Base-by-base conservation (phyloP, 2,329 filamentous ascomycete species). In the Diplodia sapinea region DNA sequence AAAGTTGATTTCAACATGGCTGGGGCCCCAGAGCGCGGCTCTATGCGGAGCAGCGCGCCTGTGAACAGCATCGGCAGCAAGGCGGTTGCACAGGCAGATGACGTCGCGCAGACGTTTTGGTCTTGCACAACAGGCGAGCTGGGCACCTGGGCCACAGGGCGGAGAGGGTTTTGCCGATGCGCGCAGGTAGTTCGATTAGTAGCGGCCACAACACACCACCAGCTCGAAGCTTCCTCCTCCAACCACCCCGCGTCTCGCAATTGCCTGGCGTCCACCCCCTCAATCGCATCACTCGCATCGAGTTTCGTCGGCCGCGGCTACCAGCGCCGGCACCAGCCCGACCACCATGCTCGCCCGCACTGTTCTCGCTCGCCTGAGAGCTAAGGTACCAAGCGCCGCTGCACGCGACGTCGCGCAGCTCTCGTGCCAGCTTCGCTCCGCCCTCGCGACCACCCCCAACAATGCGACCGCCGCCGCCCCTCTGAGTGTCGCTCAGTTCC, bases 401-500 rank as follows among this genome's bases (percentile, higher is more conserved):
- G 71, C 77, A 71, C 76, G 74, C 74, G 70, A 77, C 72, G 73
- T 79, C 67, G 70, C 76, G 59, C 76, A 76, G 70, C 73, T 78
- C 67, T 73, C 75, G 64, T 72, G 72, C 68, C 70, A 74, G 68
- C 69, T 77, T 67, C 74, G 73, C 52, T 71, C 72, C 69, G 70
- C 52, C 65, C 59, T 72, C 63, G 66, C 43, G n/a, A 11, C 31
- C 50, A 29, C 72, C 72, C 73, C 70, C 68, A 63, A 51, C 66
- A 64, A 61, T 40, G 33, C 70, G 63, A 72, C 69, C 73, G 74
- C 72, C 73, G 72, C 70, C 68, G 59, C 70, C 50, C 66, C 70
- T 12, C 52, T 70, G 36, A 70, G 73, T 11, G 55, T 71, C 52
- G 56, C 67, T 13, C 67, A 69, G 65, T 64, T 76, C 52, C 72